Evolutionary conservation across 2,329 filamentous ascomycete genomes (phyloP).

Genomic region (Pseudomassariella vexata): DNA sequence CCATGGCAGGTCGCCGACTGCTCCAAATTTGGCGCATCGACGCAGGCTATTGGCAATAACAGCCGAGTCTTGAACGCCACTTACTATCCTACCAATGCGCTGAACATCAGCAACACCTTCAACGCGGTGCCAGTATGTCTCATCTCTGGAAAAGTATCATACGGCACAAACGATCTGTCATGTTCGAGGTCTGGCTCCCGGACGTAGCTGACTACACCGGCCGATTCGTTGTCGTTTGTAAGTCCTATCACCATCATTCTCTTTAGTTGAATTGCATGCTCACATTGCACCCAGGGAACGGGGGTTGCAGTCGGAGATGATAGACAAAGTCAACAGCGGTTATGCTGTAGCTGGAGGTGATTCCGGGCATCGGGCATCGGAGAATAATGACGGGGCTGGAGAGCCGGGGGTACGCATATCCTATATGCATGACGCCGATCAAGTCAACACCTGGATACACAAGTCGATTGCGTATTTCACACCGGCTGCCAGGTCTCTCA

Average conservation of each 20-base stretch:
- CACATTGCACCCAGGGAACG: conserved; percentile 11
- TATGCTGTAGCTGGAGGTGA: conserved; percentile 19
- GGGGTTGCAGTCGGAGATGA: conserved; percentile 13
- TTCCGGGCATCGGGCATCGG: conserved; percentile 13
- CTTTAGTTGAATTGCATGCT: background rate
- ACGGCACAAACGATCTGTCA: no score
- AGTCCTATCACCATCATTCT: background rate
- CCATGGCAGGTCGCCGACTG: no score
- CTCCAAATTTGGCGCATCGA: no score
- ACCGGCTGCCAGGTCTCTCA: conserved; percentile 20
- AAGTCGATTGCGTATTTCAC: conserved; percentile 28
- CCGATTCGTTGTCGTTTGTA: conserved; percentile 18
- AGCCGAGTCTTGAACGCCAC: no score
- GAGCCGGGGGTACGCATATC: conserved; percentile 13
- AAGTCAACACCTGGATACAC: conserved; percentile 27
- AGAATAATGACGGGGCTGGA: conserved; percentile 11
- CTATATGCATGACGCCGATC: conserved; percentile 13
- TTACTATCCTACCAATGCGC: no score
- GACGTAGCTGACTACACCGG: conserved; percentile 10
- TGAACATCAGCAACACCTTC: no score
- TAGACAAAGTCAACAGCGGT: conserved; percentile 15
- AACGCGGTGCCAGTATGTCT: no score
- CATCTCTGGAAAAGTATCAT: no score
- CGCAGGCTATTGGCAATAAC: no score
- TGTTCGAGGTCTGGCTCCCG: conserved; percentile 18